Percentiles rank a stretch among this genome's conserved stretches.
phyloP scores from a whole-genome alignment of 345 rosid genomes.

The Gossypium rotundifolium region DNA sequence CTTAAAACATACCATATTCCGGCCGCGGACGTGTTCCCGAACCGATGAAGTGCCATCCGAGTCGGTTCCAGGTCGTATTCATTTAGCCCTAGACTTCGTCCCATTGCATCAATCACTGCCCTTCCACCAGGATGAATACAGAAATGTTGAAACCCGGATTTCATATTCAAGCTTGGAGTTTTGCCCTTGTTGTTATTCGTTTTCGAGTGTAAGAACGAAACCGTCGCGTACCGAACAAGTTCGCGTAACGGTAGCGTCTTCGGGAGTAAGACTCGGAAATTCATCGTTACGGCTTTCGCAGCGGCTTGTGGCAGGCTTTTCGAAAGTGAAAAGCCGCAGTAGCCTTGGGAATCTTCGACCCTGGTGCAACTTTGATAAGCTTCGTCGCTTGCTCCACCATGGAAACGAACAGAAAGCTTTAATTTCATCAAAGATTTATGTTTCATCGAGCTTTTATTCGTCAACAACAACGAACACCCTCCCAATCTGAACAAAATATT shows the following conservation, averaged over 20 bases:
- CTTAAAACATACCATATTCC: conserved; percentile 80
- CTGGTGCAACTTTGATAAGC: conserved; percentile 57
- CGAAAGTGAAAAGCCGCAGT: conserved; percentile 46
- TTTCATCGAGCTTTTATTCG: conserved; percentile 40
- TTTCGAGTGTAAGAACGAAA: neutral
- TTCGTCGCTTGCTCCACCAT: conserved; percentile 53
- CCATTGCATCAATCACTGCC: conserved; percentile 76
- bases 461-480: conserved; percentile 62
- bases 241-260: conserved; percentile 47
- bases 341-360: conserved; percentile 48
- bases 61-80: conserved; percentile 79
- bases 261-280: conserved; percentile 49
- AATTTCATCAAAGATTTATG: conserved; percentile 44
- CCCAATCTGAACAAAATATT: conserved; percentile 70
- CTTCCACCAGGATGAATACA: conserved; percentile 90
- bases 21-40: conserved; percentile 79
- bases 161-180: conserved; percentile 44
- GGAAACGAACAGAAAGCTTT: conserved; percentile 40
- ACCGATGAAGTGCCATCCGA: conserved; percentile 75
- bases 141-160: conserved; percentile 66
- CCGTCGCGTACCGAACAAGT: conserved; percentile 26
- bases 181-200: conserved; percentile 4
- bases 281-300: conserved; percentile 39
- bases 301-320: conserved; percentile 51
- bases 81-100: conserved; percentile 39